Percentiles rank a stretch among this genome's conserved stretches.
Conservation (phyloP, 352 stramenopile species). For the Globisporangium abappressorium region DNA sequence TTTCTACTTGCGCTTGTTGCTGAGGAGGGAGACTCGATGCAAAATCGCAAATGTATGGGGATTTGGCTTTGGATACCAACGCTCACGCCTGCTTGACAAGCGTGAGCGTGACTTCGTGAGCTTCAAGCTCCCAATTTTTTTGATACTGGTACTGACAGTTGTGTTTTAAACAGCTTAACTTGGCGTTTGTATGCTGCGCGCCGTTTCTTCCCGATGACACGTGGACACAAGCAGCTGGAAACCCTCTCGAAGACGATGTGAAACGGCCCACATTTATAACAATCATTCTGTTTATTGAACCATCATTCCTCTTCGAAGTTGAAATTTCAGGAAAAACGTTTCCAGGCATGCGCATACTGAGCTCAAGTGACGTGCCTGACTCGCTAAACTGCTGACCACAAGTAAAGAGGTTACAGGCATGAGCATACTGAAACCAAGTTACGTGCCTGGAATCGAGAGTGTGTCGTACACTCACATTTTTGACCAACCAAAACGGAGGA, state of each 20-base stretch:
- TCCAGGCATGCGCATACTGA: no score
- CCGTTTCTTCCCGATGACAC: background rate
- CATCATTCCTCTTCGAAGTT: no score
- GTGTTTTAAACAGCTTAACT: slow-evolving; percentile 1
- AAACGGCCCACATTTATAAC: background rate
- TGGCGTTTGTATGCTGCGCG: background rate
- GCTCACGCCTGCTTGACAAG: background rate
- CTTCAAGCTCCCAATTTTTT: background rate
- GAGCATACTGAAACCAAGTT: no score
- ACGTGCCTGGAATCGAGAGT: no score
- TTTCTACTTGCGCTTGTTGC: background rate
- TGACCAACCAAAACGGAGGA: no score
- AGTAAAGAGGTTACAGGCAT: no score
- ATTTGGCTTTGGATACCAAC: background rate
- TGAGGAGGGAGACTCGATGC: background rate
- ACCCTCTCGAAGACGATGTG: slow-evolving; percentile 1
- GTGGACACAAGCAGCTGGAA: background rate
- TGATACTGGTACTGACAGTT: background rate
- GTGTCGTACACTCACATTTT: no score
- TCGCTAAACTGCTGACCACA: no score
- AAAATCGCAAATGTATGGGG: slow-evolving; percentile 7
- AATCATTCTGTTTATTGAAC: background rate
- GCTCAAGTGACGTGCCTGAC: no score
- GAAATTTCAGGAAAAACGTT: no score
- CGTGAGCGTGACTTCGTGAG: background rate